A percentile compares a stretch with the other conserved stretches of the same genome.
These are phyloP conservation scores for Yamadazyma kanchanaburiensis DNA, from an alignment of 1,139 yeast genomes.

Conservation along the genomic window DNA sequence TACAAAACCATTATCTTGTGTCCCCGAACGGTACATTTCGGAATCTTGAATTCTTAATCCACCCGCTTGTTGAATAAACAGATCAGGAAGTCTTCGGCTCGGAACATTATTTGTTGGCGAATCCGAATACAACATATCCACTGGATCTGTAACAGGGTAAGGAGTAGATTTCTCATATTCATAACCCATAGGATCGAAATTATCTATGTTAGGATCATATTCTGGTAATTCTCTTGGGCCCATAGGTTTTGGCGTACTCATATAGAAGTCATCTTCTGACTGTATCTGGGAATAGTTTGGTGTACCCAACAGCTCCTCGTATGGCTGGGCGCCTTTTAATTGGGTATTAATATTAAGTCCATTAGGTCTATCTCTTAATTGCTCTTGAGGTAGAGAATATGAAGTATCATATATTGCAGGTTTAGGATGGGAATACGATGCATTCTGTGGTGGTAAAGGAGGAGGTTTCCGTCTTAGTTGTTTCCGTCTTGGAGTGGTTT, in stretches of 20 bases:
- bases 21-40: constrained; percentile 14
- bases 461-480: constrained; percentile 2
- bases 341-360: too few relatives aligned
- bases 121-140: constrained; percentile 3
- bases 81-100: too few relatives aligned
- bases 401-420: too few relatives aligned
- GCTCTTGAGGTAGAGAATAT: too few relatives aligned
- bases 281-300: too few relatives aligned
- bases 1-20: constrained; percentile 10
- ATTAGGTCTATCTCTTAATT: too few relatives aligned
- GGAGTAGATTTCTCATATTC: constrained; percentile 2
- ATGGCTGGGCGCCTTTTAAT: too few relatives aligned
- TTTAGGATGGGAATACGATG: background rate
- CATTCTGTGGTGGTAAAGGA: constrained; percentile 1
- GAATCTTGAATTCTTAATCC: too few relatives aligned
- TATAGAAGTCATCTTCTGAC: too few relatives aligned
- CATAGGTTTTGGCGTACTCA: constrained; percentile 31
- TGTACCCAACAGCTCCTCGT: too few relatives aligned
- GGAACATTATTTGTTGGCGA: constrained; percentile 3
- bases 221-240: constrained; percentile 43
- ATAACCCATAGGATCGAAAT: constrained; percentile 3
- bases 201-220: constrained; percentile 15
- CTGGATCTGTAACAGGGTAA: constrained; percentile 14
- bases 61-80: too few relatives aligned
- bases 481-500: background rate